Percentiles rank a stretch among this genome's conserved stretches.
phyloP scores from a whole-genome alignment of 192 early-diverging fungal species.

The Rhizophagus prolifer region DNA sequence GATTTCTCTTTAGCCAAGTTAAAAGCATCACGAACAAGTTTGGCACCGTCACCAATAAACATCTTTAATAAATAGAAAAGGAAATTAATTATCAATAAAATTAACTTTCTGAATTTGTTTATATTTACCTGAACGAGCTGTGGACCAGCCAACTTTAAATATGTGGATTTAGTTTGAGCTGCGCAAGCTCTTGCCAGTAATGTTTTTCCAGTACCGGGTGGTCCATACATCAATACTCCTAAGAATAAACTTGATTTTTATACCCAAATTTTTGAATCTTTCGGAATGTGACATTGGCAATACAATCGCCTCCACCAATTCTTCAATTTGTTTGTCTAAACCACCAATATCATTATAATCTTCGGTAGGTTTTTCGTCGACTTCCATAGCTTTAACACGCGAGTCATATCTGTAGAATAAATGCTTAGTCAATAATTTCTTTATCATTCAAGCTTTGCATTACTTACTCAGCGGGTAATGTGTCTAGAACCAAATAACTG shows the following conservation, averaged over 20 bases:
- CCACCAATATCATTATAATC: slow-evolving; percentile 94
- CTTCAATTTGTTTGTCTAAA: slow-evolving; percentile 86
- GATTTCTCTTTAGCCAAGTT: slow-evolving; percentile 97
- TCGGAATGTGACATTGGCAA: slow-evolving; percentile 86
- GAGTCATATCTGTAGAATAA: slow-evolving; percentile 79
- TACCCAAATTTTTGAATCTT: slow-evolving; percentile 82
- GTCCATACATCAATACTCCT: slow-evolving; percentile 78
- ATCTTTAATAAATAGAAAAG: slow-evolving; percentile 48
- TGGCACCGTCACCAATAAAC: slow-evolving; percentile 98
- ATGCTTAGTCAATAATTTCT: not conserved
- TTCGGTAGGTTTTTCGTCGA: slow-evolving; percentile 98
- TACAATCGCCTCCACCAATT: slow-evolving; percentile 84
- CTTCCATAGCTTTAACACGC: slow-evolving; percentile 99
- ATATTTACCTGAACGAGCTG: slow-evolving; percentile 79
- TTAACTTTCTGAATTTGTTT: not conserved
- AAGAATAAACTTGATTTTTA: slow-evolving; percentile 42
- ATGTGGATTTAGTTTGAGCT: slow-evolving; percentile 93
- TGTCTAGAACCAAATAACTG: slow-evolving; percentile 93
- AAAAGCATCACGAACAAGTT: slow-evolving; percentile 97
- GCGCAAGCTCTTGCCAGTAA: slow-evolving; percentile 97
- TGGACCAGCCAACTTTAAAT: slow-evolving; percentile 94
- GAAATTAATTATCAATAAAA: not conserved
- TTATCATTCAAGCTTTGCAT: not conserved
- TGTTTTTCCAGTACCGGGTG: slow-evolving; percentile 87
- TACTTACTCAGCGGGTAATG: slow-evolving; percentile 89